A percentile compares a stretch with the other conserved stretches of the same genome.
phyloP scores from a whole-genome alignment of 2,329 filamentous ascomycete species.

The Penicillium sclerotigenum region DNA sequence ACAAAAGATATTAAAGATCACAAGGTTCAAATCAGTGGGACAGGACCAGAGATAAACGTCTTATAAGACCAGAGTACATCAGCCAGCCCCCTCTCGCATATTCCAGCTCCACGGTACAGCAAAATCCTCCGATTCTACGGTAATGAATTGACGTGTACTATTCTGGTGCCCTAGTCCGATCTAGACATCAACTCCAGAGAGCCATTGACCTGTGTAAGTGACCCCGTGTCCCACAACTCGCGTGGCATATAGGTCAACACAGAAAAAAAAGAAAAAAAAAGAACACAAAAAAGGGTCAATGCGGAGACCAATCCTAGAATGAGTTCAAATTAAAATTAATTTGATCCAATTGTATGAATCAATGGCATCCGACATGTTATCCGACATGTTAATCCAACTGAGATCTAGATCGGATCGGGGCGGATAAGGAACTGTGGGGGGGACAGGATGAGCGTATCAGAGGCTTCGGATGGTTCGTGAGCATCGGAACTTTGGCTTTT shows the following conservation, averaged over 20 bases:
- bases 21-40: not conserved
- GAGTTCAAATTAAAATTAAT: conserved; percentile 16
- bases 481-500: not conserved
- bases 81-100: not conserved
- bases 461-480: not conserved
- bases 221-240: conserved; percentile 3
- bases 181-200: conserved; percentile 9
- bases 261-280: not conserved
- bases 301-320: not conserved
- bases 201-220: not conserved
- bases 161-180: conserved; percentile 7
- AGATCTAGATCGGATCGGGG: conserved; percentile 25
- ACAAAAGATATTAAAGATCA: not conserved
- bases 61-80: conserved; percentile 1
- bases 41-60: not conserved
- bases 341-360: conserved; percentile 11
- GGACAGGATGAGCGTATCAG: conserved; percentile 11
- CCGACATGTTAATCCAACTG: too few relatives aligned
- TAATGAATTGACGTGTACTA: conserved; percentile 5
- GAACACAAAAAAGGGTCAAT: not conserved
- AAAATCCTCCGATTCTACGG: not conserved
- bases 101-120: not conserved
- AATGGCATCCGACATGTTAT: too few relatives aligned
- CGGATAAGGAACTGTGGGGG: conserved; percentile 15
- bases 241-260: conserved; percentile 8